phyloP scores from a whole-genome alignment of 1,139 yeast genomes.

The Scheffersomyces lignicola region DNA sequence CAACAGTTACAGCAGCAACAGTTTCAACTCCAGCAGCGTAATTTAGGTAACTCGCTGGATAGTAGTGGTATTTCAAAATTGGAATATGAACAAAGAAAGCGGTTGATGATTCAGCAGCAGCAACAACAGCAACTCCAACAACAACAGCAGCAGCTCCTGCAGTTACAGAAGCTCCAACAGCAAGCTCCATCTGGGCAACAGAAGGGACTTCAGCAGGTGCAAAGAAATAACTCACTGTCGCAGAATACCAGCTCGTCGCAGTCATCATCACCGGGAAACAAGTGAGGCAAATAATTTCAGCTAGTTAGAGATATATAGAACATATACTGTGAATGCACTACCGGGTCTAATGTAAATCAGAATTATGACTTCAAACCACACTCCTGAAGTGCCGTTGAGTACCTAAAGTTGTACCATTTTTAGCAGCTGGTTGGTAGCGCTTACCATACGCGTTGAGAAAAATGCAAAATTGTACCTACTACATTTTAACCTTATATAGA shows the following conservation, averaged over 20 bases:
- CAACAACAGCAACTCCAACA: constrained; percentile 18
- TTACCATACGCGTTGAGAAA: constrained; percentile 1
- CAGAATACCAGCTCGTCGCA: neutral
- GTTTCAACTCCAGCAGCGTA: constrained; percentile 12
- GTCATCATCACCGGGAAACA: neutral
- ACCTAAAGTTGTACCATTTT: too few relatives aligned
- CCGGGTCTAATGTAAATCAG: too few relatives aligned
- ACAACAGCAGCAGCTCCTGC: constrained; percentile 6
- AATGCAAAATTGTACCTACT: too few relatives aligned
- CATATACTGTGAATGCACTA: too few relatives aligned
- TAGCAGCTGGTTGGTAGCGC: constrained; percentile 3
- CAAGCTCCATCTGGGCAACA: neutral
- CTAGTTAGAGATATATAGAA: too few relatives aligned
- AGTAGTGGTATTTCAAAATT: constrained; percentile 18
- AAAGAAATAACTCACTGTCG: neutral
- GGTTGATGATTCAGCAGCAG: constrained; percentile 27
- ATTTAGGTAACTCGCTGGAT: constrained; percentile 13
- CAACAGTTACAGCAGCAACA: constrained; percentile 22
- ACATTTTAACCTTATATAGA: too few relatives aligned
- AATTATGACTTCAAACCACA: too few relatives aligned
- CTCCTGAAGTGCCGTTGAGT: too few relatives aligned
- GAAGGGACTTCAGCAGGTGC: constrained; percentile 3
- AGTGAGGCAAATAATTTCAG: too few relatives aligned
- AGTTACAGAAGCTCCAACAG: constrained; percentile 5
- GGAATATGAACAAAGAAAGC: constrained; percentile 31